Conservation (phyloP, 345 rosid species). For the Camelina hispida region DNA sequence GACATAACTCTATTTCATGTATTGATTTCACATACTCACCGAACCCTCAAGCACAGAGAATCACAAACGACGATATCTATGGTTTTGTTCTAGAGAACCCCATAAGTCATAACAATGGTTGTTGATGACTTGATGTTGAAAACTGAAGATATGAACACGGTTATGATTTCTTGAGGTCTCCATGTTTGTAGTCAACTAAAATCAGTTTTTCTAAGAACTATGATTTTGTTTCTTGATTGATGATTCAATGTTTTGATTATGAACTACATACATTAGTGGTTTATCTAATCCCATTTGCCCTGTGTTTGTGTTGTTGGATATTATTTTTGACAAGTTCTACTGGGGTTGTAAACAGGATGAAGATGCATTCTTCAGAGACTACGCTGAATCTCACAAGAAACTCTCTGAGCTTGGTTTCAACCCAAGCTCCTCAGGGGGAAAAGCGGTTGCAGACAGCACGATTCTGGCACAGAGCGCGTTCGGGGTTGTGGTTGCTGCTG, state of each 20-base stretch:
- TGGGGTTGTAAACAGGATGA: slow-evolving; percentile 64
- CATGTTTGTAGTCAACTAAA: not conserved
- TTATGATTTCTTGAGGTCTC: not conserved
- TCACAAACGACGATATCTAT: not conserved
- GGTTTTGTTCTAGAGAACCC: not conserved
- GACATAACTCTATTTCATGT: not conserved
- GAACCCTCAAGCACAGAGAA: not conserved
- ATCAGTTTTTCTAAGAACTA: not conserved
- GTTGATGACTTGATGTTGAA: slow-evolving; percentile 1
- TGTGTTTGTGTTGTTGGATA: not conserved
- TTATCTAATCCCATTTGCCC: not conserved
- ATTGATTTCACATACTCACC: not conserved
- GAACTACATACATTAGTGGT: slow-evolving; percentile 1
- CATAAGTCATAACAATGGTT: not conserved
- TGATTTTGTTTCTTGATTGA: not conserved
- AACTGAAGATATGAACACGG: not conserved
- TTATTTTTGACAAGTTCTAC: not conserved
- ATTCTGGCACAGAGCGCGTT: slow-evolving; percentile 78
- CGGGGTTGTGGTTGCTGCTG: slow-evolving; percentile 82
- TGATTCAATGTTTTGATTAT: not conserved
- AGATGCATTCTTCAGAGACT: slow-evolving; percentile 81
- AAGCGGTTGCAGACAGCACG: slow-evolving; percentile 53
- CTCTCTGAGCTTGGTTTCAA: slow-evolving; percentile 88
- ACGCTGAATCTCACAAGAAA: slow-evolving; percentile 79
- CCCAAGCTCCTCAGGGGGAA: slow-evolving; percentile 52